A percentile compares a stretch with the other conserved stretches of the same genome.
Conservation (phyloP, 257 asterid genomes). For the Solanum rostratum region DNA sequence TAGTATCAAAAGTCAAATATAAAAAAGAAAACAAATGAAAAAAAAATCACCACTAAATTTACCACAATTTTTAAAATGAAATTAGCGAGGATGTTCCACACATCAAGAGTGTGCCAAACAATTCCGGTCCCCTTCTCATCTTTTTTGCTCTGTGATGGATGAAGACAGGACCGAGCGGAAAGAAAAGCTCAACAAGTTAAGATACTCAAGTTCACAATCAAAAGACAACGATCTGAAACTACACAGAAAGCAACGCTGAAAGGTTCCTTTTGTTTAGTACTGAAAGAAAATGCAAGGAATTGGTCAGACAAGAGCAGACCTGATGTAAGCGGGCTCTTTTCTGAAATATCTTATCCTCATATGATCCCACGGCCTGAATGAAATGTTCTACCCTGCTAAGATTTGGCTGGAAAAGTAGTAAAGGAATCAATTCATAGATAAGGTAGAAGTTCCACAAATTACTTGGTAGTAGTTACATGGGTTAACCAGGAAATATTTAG, state of each 20-base stretch:
- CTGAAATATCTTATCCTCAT: slow-evolving; percentile 82
- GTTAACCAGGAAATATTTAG: not conserved
- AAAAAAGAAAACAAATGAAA: not conserved
- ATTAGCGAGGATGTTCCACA: not conserved
- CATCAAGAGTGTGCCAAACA: not conserved
- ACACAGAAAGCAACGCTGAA: not conserved
- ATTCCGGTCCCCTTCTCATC: not conserved
- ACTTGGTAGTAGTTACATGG: not conserved
- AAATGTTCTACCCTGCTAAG: slow-evolving; percentile 75
- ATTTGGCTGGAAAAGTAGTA: slow-evolving; percentile 49
- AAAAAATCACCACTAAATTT: not conserved
- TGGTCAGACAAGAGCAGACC: slow-evolving; percentile 22
- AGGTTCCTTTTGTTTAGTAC: not conserved
- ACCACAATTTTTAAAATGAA: not conserved
- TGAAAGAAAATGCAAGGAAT: not conserved
- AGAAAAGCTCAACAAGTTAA: not conserved
- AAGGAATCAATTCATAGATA: not conserved
- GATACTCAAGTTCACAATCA: not conserved
- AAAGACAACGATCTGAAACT: not conserved
- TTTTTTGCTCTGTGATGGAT: not conserved
- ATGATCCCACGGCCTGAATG: slow-evolving; percentile 92
- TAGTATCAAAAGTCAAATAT: not conserved
- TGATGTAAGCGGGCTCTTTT: slow-evolving; percentile 87
- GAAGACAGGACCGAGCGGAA: not conserved
- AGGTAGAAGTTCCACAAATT: not conserved